Evolutionary conservation across 805 yeast species (phyloP), one percentile per base, ranked within the genome.

Genomic region (Debaryomyces hansenii): DNA sequence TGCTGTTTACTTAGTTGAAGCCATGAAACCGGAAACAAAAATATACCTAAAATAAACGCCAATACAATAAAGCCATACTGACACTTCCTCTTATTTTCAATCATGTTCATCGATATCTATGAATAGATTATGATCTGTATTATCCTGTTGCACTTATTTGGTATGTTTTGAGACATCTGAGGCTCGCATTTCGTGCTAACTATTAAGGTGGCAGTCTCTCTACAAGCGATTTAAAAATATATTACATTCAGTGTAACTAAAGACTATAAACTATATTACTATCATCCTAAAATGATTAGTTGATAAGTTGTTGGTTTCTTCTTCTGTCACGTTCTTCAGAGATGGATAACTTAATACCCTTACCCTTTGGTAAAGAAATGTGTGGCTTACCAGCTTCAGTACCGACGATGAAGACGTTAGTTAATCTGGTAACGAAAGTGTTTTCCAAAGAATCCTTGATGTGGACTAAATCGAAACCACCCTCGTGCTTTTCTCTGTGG

Each of bases 311-410:
- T 60, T 68, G 71, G 54, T 70, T 69, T 68, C 74, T 68, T 65
- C 70, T 68, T 66, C 72, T 68, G 72, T 69, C 74, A 60, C 74
- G 63, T 62, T 69, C 74, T 60, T 69, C 74, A 51, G 74, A 55
- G 50, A 69, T 69, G 42, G 74, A 67, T 48, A 69, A 62, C 59
- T 69, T 69, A 48, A 69, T 68, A 68, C 74, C 74, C 62, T 69
- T 69, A 65, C 74, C 74, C 66, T 67, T 68, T 66, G 74, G 74
- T 60, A 69, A 68, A 29, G 72, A 67, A 44, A 69, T 65, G 54
- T 56, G 60, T 48, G 74, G 71, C 59, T 66, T 67, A 60, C 68
- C 69, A 52, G 72, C 71, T 57, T 69, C 74, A 45, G 60, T 59
- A 67, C 74, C 74, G 51, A 69, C 60, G 45, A 67, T 69, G 59